Base-by-base conservation (phyloP, 805 yeast species). In the Candida cerambycidarum region DNA sequence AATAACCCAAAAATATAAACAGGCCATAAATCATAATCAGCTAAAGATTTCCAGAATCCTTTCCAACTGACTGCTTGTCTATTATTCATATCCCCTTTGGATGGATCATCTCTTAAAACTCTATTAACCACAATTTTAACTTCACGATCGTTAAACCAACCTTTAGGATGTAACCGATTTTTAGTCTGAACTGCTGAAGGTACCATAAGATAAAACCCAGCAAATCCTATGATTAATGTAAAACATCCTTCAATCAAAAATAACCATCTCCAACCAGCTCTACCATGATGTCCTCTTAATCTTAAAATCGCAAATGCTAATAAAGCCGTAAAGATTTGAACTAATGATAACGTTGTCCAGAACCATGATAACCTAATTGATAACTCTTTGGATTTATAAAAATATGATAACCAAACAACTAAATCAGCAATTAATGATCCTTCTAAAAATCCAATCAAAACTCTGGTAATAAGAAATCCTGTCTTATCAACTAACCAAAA, bases 221-320 rank as follows among this genome's bases (percentile, higher is more conserved):
- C 47, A 19, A 78, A 21, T 1, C 88, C 89, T 48, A 83, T 67
- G 2, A 55, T 14, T 4, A 81, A 58, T 1, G 89, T 81, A 32
- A 80, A 52, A 5, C 73, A 40, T 4, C 89, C 89, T 55, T 82
- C 87, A 41, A 84, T 69, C 14, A 83, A 54, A 49, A 83, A 83
- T 16, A 83, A 63, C 80, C 83, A 83, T 41, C 75, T 67, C 89
- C 89, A 83, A 29, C 63, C 63, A 24, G 52, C 57, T 44, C 41
- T 43, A 13, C 56, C 56, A 15, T 35, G 27, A 6, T 40, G 30
- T 7, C 59, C 56, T 28, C 58, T 39, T 46, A 54, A 39, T 37
- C 55, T 45, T 24, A 58, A 48, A 9, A 57, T 34, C 3, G 57
- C 60, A 33, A 53, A 47, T 3, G 60, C 58, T n/a, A 56, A 39